Conservation (phyloP, 2,329 filamentous ascomycete species). For the Lomentospora prolificans region DNA sequence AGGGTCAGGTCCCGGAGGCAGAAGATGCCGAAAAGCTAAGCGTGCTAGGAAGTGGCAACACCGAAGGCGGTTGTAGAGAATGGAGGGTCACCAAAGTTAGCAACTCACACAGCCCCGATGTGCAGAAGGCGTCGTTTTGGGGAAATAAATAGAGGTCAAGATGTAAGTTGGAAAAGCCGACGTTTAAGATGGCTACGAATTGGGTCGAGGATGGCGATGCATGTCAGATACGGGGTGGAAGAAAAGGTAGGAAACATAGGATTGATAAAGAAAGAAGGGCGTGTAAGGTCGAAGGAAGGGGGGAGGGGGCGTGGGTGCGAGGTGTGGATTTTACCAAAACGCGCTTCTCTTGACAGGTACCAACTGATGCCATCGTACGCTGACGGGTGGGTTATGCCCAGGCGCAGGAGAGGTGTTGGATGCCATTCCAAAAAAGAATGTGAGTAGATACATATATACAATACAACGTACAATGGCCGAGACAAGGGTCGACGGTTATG, state of each 20-base stretch:
- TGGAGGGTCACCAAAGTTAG: conserved; percentile 8
- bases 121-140: neutral
- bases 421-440: neutral
- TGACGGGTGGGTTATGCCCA: neutral
- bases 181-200: neutral
- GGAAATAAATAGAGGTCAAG: conserved; percentile 4
- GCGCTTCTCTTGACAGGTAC: neutral
- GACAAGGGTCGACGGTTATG: neutral
- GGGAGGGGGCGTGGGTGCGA: neutral
- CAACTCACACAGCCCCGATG: conserved; percentile 6
- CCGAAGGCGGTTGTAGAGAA: neutral
- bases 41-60: neutral
- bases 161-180: conserved; percentile 3
- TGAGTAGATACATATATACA: neutral
- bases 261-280: conserved; percentile 2
- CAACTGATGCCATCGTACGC: neutral
- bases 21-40: neutral
- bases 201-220: conserved; percentile 1
- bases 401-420: neutral
- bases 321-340: neutral
- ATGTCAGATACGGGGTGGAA: conserved; percentile 1
- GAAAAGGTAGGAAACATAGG: neutral
- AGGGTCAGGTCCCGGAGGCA: neutral
- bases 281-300: neutral
- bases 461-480: neutral